A percentile compares a stretch with the other conserved stretches of the same genome.
phyloP scores from a whole-genome alignment of 768 basidiomycete genomes.

The Cyclocybe cylindracea region DNA sequence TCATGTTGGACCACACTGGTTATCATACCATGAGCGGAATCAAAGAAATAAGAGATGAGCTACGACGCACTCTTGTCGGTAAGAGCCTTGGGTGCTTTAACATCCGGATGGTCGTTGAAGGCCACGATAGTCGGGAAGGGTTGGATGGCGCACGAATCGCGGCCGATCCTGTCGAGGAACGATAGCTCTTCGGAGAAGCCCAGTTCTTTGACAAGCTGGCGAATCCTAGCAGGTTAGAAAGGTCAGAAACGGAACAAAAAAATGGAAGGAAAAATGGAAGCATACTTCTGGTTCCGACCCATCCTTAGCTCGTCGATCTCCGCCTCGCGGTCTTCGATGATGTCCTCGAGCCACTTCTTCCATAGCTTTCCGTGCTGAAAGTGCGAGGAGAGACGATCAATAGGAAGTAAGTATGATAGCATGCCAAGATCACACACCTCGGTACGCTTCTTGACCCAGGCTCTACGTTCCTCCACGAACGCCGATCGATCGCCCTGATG shows the following conservation, averaged over 20 bases:
- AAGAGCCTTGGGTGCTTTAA: conserved; percentile 13
- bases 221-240: conserved; percentile 4
- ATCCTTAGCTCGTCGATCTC: conserved; percentile 12
- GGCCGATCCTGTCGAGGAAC: conserved; percentile 6
- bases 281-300: conserved; percentile 6
- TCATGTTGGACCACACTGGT: conserved; percentile 29
- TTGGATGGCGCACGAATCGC: neutral
- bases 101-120: conserved; percentile 1
- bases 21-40: neutral
- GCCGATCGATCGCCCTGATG: conserved; percentile 4
- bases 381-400: neutral
- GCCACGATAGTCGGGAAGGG: neutral
- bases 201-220: conserved; percentile 2
- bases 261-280: neutral
- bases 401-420: no score
- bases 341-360: conserved; percentile 2
- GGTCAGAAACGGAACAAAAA: neutral
- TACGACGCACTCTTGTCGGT: neutral
- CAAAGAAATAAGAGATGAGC: neutral
- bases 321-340: conserved; percentile 3
- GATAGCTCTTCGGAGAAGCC: conserved; percentile 13
- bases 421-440: neutral
- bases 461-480: conserved; percentile 14
- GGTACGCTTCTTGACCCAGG: neutral
- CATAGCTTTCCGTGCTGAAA: conserved; percentile 5